phyloP scores from a whole-genome alignment of 805 yeast species.

The Saccharomycopsis amapae region DNA sequence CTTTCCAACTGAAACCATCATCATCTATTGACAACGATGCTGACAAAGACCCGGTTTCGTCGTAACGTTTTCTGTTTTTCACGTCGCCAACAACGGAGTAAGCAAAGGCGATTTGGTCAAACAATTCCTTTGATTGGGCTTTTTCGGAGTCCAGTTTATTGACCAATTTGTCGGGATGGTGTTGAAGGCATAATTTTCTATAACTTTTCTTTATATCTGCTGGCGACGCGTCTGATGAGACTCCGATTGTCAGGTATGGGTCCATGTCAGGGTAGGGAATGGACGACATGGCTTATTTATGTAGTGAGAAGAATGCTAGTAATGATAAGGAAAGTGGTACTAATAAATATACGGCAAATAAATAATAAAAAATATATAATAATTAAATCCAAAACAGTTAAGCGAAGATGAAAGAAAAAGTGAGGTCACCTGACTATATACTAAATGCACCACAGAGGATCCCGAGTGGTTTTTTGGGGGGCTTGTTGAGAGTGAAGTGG shows the following conservation, averaged over 20 bases:
- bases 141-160: constrained; percentile 30
- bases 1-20: constrained; percentile 34
- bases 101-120: constrained; percentile 70
- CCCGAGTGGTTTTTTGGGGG: too few relatives aligned
- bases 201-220: constrained; percentile 61
- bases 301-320: too few relatives aligned
- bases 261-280: too few relatives aligned
- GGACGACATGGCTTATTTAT: too few relatives aligned
- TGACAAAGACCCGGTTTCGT: constrained; percentile 60
- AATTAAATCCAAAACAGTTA: too few relatives aligned
- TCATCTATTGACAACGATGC: constrained; percentile 23
- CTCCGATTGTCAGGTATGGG: constrained; percentile 51
- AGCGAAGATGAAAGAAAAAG: too few relatives aligned
- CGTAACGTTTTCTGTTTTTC: constrained; percentile 49
- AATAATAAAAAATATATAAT: too few relatives aligned
- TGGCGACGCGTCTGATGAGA: constrained; percentile 36
- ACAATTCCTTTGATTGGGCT: constrained; percentile 33
- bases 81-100: constrained; percentile 61
- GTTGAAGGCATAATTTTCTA: constrained; percentile 51
- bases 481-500: too few relatives aligned
- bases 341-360: too few relatives aligned
- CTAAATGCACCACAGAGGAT: too few relatives aligned
- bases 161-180: constrained; percentile 67
- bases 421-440: too few relatives aligned
- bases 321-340: too few relatives aligned